A percentile compares a stretch with the other conserved stretches of the same genome.
These are phyloP conservation scores for Dovyalis caffra DNA, from an alignment of 345 rosid species.

Conservation along the genomic window DNA sequence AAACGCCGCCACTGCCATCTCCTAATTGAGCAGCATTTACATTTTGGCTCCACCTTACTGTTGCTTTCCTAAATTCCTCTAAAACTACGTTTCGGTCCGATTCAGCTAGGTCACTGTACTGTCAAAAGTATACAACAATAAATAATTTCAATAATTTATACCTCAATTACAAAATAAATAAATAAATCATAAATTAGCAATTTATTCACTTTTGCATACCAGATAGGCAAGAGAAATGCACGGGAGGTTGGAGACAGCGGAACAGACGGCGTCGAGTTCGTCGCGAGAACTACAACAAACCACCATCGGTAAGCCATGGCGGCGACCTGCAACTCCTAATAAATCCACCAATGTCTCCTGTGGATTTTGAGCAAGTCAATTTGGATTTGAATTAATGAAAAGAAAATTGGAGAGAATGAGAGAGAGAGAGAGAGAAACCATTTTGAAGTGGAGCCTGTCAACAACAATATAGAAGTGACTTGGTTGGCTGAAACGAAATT, in stretches of 20 bases:
- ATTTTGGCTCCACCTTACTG: conserved; percentile 56
- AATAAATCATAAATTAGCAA: neutral
- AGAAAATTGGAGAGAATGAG: neutral
- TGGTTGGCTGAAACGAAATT: conserved; percentile 46
- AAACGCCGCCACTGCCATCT: conserved; percentile 12
- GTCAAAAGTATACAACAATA: conserved; percentile 19
- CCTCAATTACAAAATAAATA: neutral
- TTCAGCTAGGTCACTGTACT: conserved; percentile 79
- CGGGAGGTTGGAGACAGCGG: conserved; percentile 69
- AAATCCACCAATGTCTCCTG: conserved; percentile 80
- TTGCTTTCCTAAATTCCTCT: conserved; percentile 59
- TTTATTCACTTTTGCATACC: conserved; percentile 30
- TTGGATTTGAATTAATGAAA: neutral
- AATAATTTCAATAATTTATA: neutral
- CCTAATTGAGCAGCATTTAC: conserved; percentile 27
- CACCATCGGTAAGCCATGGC: conserved; percentile 66
- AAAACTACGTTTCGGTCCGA: conserved; percentile 50
- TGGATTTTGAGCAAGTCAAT: neutral
- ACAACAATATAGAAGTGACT: conserved; percentile 86
- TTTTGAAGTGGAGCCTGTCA: conserved; percentile 79
- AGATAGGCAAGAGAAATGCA: conserved; percentile 60
- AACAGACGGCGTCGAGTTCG: conserved; percentile 85
- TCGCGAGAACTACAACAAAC: conserved; percentile 91
- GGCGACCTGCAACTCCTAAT: conserved; percentile 62
- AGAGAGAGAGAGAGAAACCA: conserved; percentile 39